These are phyloP conservation scores for Aspergillus pseudotamarii DNA, from an alignment of 2,329 filamentous ascomycete genomes.

Conservation along the genomic window DNA sequence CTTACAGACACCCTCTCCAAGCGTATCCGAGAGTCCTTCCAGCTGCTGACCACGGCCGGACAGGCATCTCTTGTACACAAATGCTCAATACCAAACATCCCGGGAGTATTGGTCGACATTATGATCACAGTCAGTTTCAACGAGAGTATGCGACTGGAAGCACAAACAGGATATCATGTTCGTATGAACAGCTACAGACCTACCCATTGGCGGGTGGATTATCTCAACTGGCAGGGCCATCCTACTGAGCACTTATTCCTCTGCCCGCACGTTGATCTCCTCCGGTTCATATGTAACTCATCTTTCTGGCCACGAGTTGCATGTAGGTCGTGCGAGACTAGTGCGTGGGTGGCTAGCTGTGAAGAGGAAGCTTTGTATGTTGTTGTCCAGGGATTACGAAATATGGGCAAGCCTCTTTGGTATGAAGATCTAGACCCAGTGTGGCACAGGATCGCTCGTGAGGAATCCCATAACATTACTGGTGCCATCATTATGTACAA, in stretches of 20 bases:
- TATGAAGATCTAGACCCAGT: rapidly evolving
- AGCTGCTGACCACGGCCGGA: neutral
- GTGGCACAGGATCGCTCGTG: neutral
- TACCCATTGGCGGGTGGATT: too few relatives aligned
- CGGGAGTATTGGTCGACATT: neutral
- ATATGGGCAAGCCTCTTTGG: neutral
- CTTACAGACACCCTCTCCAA: neutral
- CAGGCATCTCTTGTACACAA: neutral
- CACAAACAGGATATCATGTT: neutral
- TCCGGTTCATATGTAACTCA: neutral
- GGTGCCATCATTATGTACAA: neutral
- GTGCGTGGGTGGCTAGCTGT: neutral
- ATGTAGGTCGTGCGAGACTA: neutral
- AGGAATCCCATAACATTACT: neutral
- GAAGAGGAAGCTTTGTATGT: neutral
- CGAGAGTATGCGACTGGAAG: neutral
- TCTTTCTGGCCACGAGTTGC: neutral
- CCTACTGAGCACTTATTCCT: neutral
- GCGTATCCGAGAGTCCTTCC: neutral
- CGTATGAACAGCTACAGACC: neutral
- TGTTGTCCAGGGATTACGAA: neutral
- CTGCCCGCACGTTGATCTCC: neutral
- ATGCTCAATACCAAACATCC: neutral
- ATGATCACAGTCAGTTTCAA: neutral
- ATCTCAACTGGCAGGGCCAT: neutral